Base-by-base conservation (phyloP, 23 red algal genomes). In the Gracilaria caudata region DNA sequence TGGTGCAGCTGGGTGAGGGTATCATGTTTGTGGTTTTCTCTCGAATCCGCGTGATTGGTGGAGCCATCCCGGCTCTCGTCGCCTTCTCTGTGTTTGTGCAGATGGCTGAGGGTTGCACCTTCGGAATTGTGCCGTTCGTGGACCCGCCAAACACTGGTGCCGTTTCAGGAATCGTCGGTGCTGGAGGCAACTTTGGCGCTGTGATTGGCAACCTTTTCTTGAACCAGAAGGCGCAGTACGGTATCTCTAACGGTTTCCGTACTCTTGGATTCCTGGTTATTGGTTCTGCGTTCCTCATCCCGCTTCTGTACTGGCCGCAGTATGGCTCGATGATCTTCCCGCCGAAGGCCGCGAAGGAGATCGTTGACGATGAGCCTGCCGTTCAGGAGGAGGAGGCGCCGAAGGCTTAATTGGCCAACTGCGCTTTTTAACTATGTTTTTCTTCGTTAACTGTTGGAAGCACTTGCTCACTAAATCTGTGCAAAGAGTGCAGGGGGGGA, bases 71-170 rank as follows among this genome's bases (percentile, higher is more conserved):
- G 12, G 72, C 86, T 7, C 83, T 98, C 30, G 90, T 98, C n/a
- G 26, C 35, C 6, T 98, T 98, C 78, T 95, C 92, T 1, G 23
- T 92, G 65, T 98, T 94, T 76, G 91, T 94, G 28, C 96, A 98
- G 59, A 92, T 92, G 86, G 84, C 80, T 17, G 81, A 94, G 66
- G 96, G 89, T 59, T 86, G 53, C 33, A 92, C 90, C 21, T 98
- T 98, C 61, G 87, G 84, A 21, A 86, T 98, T 34, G 96, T 98
- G 37, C 96, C 96, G 68, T 98, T 98, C 68, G 96, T 98, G 8
- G 92, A 95, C 81, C 96, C 96, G 0, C 80, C 73, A 2, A 83
- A 39, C 51, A 92, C 89, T 37, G 96, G 96, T 46, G 92, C 89
- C 41, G 71, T 98, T 23, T 77, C 91, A 19, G 96, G 96, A 26